Percentiles rank a stretch among this genome's conserved stretches.
phyloP scores from a whole-genome alignment of 371 early-diverging fungal genomes.

The Haplosporangium sp. region DNA sequence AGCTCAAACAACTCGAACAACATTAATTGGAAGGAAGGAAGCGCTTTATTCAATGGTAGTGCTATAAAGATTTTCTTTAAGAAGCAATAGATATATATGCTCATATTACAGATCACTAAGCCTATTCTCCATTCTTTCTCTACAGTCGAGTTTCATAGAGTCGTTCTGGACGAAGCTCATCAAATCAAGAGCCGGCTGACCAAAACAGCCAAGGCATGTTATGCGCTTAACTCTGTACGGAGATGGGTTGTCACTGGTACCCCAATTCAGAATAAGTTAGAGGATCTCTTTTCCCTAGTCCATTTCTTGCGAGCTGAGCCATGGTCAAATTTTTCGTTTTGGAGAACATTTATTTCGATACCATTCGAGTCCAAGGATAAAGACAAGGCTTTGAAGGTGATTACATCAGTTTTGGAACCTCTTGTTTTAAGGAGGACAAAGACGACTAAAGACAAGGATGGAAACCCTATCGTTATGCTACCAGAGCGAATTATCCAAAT shows the following conservation, averaged over 20 bases:
- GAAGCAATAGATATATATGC: neutral
- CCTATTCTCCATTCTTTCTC: neutral
- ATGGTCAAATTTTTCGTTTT: constrained; percentile 73
- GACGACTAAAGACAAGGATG: constrained; percentile 64
- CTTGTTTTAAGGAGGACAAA: constrained; percentile 77
- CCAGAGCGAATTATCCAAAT: constrained; percentile 69
- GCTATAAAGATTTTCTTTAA: neutral
- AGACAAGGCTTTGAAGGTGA: constrained; percentile 64
- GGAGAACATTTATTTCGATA: constrained; percentile 72
- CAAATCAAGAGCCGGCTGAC: constrained; percentile 74
- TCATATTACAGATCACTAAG: neutral
- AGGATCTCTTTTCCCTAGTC: constrained; percentile 86
- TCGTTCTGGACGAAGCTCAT: constrained; percentile 86
- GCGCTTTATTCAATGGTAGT: constrained; percentile 57
- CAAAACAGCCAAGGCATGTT: constrained; percentile 70
- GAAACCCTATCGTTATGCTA: constrained; percentile 71
- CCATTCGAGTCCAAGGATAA: constrained; percentile 73
- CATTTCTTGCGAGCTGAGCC: constrained; percentile 83
- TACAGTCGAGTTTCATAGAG: constrained; percentile 66
- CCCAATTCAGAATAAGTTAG: constrained; percentile 80
- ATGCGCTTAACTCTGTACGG: constrained; percentile 68
- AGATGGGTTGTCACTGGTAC: constrained; percentile 89
- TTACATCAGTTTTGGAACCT: constrained; percentile 77
- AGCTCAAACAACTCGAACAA: constrained; percentile 22
- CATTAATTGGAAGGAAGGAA: constrained; percentile 42